Conservation (phyloP, 257 asterid species). For the Penstemon barbatus region DNA sequence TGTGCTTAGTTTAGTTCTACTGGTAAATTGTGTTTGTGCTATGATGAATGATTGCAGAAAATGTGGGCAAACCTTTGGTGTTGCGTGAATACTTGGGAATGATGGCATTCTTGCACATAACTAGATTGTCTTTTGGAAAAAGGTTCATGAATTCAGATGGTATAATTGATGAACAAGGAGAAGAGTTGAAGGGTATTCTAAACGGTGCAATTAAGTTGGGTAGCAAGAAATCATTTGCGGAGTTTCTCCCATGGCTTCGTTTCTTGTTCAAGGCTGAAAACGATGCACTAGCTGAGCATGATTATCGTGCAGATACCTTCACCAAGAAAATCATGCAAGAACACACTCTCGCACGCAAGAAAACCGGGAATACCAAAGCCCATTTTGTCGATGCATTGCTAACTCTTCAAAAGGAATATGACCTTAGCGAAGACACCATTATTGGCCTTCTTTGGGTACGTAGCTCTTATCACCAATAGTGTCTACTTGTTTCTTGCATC, state of each 20-base stretch:
- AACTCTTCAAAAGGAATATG: constrained; percentile 69
- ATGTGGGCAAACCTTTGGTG: constrained; percentile 53
- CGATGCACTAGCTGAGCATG: constrained; percentile 48
- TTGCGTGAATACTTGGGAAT: constrained; percentile 62
- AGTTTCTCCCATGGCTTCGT: constrained; percentile 59
- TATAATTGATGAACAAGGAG: constrained; percentile 58
- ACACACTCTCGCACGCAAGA: constrained; percentile 61
- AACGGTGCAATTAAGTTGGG: constrained; percentile 52
- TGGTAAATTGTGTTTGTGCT: background rate
- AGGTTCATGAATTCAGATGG: constrained; percentile 66
- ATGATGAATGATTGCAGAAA: constrained; percentile 33
- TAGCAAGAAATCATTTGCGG: constrained; percentile 53
- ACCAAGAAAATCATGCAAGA: constrained; percentile 80
- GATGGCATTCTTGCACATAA: constrained; percentile 83
- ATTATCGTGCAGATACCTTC: constrained; percentile 44
- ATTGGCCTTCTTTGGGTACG: constrained; percentile 82
- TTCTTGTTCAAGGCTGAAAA: constrained; percentile 56
- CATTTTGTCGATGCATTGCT: constrained; percentile 83
- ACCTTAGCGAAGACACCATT: constrained; percentile 65
- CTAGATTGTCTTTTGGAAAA: constrained; percentile 77
- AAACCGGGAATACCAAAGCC: constrained; percentile 65
- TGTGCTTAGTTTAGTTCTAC: background rate
- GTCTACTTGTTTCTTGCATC: background rate
- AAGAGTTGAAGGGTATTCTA: constrained; percentile 67
- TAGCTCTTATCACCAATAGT: background rate